Evolutionary conservation across 208 protist species (phyloP).

Genomic region (Crithidia mellificae): DNA sequence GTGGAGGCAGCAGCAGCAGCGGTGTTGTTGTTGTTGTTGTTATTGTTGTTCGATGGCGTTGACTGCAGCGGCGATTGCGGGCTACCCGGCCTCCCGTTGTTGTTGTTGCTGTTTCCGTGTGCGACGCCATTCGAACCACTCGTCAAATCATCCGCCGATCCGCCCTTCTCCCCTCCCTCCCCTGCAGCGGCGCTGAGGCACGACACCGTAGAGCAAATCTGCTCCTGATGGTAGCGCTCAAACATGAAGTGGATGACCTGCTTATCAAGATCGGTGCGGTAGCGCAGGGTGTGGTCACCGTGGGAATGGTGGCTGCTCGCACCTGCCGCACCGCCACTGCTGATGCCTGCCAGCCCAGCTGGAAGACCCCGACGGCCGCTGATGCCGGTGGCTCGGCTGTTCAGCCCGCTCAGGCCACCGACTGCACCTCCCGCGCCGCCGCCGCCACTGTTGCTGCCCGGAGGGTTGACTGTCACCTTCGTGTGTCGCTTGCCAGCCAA

Average conservation of each 20-base stretch:
- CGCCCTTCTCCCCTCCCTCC: not conserved
- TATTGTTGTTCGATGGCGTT: no score
- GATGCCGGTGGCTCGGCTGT: not conserved
- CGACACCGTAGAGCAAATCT: constrained; percentile 23
- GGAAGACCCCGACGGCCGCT: constrained; percentile 1
- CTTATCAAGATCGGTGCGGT: constrained; percentile 86
- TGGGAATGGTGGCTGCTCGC: constrained; percentile 11
- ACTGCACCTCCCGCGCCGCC: not conserved
- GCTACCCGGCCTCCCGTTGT: not conserved
- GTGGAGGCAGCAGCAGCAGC: not conserved
- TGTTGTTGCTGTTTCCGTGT: not conserved
- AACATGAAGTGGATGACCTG: constrained; percentile 86
- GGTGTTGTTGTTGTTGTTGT: no score
- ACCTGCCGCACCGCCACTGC: not conserved
- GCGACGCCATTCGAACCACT: not conserved
- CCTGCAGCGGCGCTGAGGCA: not conserved
- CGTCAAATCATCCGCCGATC: not conserved
- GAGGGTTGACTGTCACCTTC: constrained; percentile 7
- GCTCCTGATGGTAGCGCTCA: constrained; percentile 49
- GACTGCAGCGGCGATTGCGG: not conserved
- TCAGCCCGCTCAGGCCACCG: not conserved
- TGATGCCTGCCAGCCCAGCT: not conserved
- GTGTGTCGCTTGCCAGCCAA: constrained; percentile 32
- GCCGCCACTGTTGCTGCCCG: not conserved
- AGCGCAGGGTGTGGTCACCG: constrained; percentile 50